Evolutionary conservation across 2,329 filamentous ascomycete genomes (phyloP).

Genomic region (Aspergillus intermedius): DNA sequence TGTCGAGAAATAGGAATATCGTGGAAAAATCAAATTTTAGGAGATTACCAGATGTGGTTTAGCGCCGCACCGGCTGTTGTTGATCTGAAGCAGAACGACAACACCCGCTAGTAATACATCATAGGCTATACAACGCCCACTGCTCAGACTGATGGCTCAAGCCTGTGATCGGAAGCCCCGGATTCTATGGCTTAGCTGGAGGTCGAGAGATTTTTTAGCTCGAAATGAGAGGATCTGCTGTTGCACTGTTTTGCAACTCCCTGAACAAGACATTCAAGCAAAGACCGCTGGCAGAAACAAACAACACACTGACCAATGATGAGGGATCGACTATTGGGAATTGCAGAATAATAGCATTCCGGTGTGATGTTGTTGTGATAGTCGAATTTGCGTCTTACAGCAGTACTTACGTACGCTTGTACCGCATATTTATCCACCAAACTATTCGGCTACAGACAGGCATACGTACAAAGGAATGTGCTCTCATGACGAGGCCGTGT

Average conservation of each 20-base stretch:
- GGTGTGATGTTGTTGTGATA: neutral
- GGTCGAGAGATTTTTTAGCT: too few species aligned
- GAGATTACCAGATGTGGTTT: constrained; percentile 1
- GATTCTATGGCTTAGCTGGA: too few species aligned
- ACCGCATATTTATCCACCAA: neutral
- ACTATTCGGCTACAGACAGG: neutral
- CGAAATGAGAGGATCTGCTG: too few species aligned
- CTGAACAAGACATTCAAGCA: too few species aligned
- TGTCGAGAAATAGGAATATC: constrained; percentile 2
- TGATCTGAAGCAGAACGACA: neutral
- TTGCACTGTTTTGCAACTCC: too few species aligned
- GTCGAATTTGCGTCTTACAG: neutral
- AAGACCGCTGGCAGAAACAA: too few species aligned
- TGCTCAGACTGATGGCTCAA: too few species aligned
- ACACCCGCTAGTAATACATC: too few species aligned
- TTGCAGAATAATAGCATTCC: neutral
- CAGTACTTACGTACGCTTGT: too few species aligned
- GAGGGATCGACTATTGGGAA: neutral
- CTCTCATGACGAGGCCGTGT: neutral
- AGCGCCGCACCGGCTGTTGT: neutral
- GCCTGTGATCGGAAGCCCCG: too few species aligned
- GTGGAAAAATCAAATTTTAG: constrained; percentile 7
- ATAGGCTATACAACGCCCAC: too few species aligned
- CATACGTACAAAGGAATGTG: neutral
- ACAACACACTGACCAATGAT: too few species aligned